Conservation (phyloP, 495 filamentous ascomycete genomes). For the Penicillium silybi region DNA sequence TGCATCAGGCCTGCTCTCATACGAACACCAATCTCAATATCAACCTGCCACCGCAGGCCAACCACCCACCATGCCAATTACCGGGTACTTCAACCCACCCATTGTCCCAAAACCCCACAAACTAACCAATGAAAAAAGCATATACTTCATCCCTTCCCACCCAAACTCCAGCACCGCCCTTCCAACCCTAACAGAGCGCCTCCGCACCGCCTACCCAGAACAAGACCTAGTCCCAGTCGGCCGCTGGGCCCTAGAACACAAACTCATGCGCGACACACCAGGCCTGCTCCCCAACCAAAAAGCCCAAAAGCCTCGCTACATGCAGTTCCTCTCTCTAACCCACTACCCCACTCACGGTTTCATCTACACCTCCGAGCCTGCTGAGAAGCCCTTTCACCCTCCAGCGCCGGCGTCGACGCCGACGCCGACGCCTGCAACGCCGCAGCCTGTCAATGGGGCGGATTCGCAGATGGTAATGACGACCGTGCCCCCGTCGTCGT, state of each 20-base stretch:
- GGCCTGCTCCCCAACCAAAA: constrained; percentile 37
- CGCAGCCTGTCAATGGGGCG: background rate
- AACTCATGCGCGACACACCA: constrained; percentile 45
- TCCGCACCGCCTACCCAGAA: constrained; percentile 37
- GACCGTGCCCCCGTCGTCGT: constrained; percentile 32
- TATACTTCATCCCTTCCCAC: constrained; percentile 46
- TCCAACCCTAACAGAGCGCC: constrained; percentile 34
- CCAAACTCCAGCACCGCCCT: constrained; percentile 39
- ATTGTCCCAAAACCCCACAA: background rate
- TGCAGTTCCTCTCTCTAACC: constrained; percentile 44
- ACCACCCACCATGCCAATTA: constrained; percentile 27
- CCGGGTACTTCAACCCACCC: constrained; percentile 24
- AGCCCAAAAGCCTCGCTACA: constrained; percentile 32
- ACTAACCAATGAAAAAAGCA: constrained; percentile 18
- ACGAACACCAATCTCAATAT: background rate
- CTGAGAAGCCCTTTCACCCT: constrained; percentile 15
- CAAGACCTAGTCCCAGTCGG: constrained; percentile 34
- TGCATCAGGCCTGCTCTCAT: background rate
- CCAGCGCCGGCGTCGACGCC: constrained; percentile 2
- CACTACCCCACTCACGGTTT: constrained; percentile 42
- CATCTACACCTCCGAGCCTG: constrained; percentile 40
- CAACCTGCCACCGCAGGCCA: background rate
- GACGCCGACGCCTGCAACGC: background rate
- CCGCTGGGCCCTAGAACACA: constrained; percentile 44
- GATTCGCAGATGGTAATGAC: constrained; percentile 38